Evolutionary conservation across 2,329 filamentous ascomycete genomes (phyloP), one percentile per base, ranked within the genome.

Genomic region (Microdochium nivale): DNA sequence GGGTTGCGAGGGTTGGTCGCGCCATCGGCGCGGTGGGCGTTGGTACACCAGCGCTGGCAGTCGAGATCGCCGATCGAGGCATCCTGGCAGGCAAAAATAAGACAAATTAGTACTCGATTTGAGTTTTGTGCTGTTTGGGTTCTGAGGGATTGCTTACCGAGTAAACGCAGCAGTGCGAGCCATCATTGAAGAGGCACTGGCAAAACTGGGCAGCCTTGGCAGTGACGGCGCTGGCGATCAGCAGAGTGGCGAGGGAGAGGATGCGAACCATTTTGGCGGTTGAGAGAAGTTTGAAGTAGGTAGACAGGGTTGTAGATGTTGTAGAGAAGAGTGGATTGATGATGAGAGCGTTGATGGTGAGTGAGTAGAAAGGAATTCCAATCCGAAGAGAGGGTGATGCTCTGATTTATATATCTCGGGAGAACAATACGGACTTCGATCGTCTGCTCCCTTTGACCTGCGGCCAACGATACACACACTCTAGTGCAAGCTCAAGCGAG

Each of bases 201-300:
- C 40, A 44, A 19, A 44, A 44, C 13, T 44, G 40, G 40, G 40
- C 40, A 19, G 40, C 40, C 19, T 44, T 13, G 40, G 40, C 40
- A 19, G 40, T 24, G 40, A 44, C 23, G 40, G 40, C 40, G 46
- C 46, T 47, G 25, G 24, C 46, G 24, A 47, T 3, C 13, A 47
- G 46, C 8, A 47, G 46, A 47, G 25, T 27, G 14, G 24, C 46
- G 24, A 47, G 46, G 46, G 25, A 47, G 46, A 47, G 5, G 25
- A 47, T 25, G 24, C 25, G 24, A 19, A 47, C 46, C 46, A 47
- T 47, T 25, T 47, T 47, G 46, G 46, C 40, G 40, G 40, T 44
- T 44, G 10, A 23, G 40, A 44, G 40, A 24, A 24, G 40, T 44
- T 7, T 44, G 40, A 44, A 44, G 16, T 24, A 24, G n/a, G n/a